Conservation (phyloP, 352 stramenopile genomes). For the Pythium volutum region DNA sequence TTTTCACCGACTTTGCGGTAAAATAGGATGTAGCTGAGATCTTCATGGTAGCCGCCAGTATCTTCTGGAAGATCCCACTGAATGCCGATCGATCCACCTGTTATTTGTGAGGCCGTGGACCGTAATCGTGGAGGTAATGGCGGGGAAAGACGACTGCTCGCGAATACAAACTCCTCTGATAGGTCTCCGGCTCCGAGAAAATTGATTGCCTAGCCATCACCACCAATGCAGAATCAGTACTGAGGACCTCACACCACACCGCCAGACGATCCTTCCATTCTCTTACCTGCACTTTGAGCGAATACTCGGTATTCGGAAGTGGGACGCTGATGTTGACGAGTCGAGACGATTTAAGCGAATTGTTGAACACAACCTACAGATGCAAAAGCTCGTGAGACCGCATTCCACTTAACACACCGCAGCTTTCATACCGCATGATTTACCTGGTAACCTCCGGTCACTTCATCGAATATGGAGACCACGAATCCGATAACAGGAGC, state of each 20-base stretch:
- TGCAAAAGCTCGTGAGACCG: background rate
- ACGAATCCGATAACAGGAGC: slow-evolving; percentile 35
- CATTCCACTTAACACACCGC: background rate
- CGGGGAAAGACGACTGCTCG: slow-evolving; percentile 35
- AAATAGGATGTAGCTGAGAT: slow-evolving; percentile 14
- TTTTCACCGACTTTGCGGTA: slow-evolving; percentile 12
- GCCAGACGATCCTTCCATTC: background rate
- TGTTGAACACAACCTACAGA: slow-evolving; percentile 31
- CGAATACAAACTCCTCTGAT: slow-evolving; percentile 31
- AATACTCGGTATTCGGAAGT: slow-evolving; percentile 35
- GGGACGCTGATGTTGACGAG: slow-evolving; percentile 35
- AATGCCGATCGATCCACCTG: slow-evolving; percentile 40
- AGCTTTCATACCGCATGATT: background rate
- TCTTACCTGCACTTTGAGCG: slow-evolving; percentile 26
- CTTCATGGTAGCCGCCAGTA: slow-evolving; percentile 17
- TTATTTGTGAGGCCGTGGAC: slow-evolving; percentile 8
- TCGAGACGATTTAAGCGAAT: slow-evolving; percentile 18
- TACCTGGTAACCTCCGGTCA: slow-evolving; percentile 8
- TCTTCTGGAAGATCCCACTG: slow-evolving; percentile 39
- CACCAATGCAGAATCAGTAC: background rate
- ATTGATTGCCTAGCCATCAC: slow-evolving; percentile 35
- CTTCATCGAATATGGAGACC: slow-evolving; percentile 20
- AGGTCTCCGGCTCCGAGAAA: slow-evolving; percentile 31
- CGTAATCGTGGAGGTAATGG: slow-evolving; percentile 42
- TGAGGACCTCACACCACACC: background rate